phyloP scores from a whole-genome alignment of 768 basidiomycete species.

The Tylopilus cervinicoccineus region DNA sequence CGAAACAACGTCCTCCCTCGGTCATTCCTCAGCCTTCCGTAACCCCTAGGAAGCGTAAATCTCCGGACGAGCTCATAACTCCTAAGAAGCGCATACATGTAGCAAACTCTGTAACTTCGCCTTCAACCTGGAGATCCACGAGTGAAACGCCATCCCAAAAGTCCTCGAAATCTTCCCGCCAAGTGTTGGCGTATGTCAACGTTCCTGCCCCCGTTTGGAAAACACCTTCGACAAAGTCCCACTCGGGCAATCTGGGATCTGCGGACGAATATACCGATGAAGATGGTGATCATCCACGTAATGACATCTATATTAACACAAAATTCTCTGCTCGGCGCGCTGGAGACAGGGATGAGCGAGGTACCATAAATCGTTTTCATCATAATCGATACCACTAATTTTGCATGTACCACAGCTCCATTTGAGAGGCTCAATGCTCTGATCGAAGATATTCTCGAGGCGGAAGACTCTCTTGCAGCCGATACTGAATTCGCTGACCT shows the following conservation, averaged over 20 bases:
- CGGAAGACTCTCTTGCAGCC: conserved; percentile 65
- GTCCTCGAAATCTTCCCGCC: conserved; percentile 30
- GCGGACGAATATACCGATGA: conserved; percentile 53
- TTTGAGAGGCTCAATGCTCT: conserved; percentile 73
- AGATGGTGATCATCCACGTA: conserved; percentile 28
- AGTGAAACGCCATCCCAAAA: conserved; percentile 24
- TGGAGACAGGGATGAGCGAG: conserved; percentile 75
- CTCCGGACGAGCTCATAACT: conserved; percentile 52
- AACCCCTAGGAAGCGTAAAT: conserved; percentile 73
- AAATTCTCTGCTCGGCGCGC: conserved; percentile 56
- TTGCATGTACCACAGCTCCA: conserved; percentile 40
- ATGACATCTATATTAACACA: conserved; percentile 29
- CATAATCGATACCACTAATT: neutral
- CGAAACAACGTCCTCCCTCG: conserved; percentile 9
- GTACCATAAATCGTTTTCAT: conserved; percentile 30
- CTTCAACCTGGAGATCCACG: conserved; percentile 11
- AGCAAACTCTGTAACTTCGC: conserved; percentile 6
- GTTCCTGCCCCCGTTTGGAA: conserved; percentile 28
- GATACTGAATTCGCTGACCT: conserved; percentile 51
- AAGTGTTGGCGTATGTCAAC: conserved; percentile 32
- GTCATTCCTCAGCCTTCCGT: conserved; percentile 22
- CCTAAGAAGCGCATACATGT: conserved; percentile 58
- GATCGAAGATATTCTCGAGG: conserved; percentile 82
- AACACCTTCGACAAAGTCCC: conserved; percentile 25
- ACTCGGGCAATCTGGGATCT: conserved; percentile 43